Conservation (phyloP, 129 eudicot species). For the Tanacetum coccineum region DNA sequence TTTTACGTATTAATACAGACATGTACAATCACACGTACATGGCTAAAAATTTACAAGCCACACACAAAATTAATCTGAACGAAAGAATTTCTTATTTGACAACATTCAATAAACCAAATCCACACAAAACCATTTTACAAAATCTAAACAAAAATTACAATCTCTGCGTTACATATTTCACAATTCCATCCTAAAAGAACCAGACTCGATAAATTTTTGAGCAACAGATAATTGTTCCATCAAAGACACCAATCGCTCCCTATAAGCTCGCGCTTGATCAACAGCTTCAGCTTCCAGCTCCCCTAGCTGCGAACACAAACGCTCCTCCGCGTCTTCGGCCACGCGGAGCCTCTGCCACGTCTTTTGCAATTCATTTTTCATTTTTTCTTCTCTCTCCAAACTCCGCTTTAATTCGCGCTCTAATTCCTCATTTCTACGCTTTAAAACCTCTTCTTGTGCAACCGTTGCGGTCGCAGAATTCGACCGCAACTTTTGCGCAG, state of each 20-base stretch:
- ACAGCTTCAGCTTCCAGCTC: constrained; percentile 84
- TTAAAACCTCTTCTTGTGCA: constrained; percentile 40
- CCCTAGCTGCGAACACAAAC: too few species aligned
- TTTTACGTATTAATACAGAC: too few species aligned
- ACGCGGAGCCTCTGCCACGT: constrained; percentile 48
- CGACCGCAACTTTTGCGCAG: neutral
- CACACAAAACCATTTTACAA: too few species aligned
- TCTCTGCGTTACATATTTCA: too few species aligned
- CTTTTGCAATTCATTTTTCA: constrained; percentile 52
- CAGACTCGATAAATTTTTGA: too few species aligned
- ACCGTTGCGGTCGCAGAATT: neutral
- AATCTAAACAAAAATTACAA: too few species aligned
- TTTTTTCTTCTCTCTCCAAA: constrained; percentile 57
- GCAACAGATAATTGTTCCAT: too few species aligned
- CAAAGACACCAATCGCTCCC: constrained; percentile 33
- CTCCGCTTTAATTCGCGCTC: constrained; percentile 64
- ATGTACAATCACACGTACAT: too few species aligned
- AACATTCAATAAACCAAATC: too few species aligned
- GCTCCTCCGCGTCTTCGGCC: constrained; percentile 95
- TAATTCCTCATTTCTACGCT: constrained; percentile 63
- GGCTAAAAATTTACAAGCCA: too few species aligned
- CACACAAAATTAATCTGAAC: too few species aligned
- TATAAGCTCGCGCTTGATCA: constrained; percentile 59
- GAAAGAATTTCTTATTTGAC: too few species aligned
- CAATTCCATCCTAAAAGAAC: constrained; percentile 11